A percentile compares a stretch with the other conserved stretches of the same genome.
phyloP scores from a whole-genome alignment of 1,139 yeast genomes.

The Groenewaldozyma sp. region DNA sequence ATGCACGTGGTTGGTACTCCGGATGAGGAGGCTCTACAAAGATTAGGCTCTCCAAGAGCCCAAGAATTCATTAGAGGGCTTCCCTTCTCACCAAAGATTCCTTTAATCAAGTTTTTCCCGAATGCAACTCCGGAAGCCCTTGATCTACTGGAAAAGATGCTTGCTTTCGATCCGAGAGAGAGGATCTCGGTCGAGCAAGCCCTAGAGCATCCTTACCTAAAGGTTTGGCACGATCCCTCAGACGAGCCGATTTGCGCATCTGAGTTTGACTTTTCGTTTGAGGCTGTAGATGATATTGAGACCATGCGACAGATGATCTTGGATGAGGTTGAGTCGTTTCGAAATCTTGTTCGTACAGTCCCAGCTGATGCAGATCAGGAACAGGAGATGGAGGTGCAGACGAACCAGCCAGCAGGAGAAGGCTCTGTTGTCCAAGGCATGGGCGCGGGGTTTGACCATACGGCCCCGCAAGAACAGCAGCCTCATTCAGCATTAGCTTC shows the following conservation, averaged over 20 bases:
- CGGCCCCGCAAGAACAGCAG: constrained; percentile 14
- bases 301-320: constrained; percentile 68
- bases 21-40: constrained; percentile 65
- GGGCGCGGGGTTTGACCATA: background rate
- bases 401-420: constrained; percentile 1
- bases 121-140: constrained; percentile 80
- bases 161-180: constrained; percentile 77
- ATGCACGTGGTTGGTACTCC: constrained; percentile 86
- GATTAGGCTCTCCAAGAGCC: constrained; percentile 84
- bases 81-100: constrained; percentile 75
- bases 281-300: constrained; percentile 72
- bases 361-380: constrained; percentile 32
- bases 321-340: constrained; percentile 70
- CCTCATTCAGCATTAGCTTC: constrained; percentile 17
- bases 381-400: background rate
- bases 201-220: constrained; percentile 75
- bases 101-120: constrained; percentile 67
- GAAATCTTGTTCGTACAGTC: constrained; percentile 72
- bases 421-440: too few relatives aligned
- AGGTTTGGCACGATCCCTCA: constrained; percentile 93
- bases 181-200: constrained; percentile 89
- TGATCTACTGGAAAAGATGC: constrained; percentile 72
- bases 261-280: constrained; percentile 85
- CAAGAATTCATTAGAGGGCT: constrained; percentile 85
- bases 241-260: constrained; percentile 85